These are phyloP conservation scores for Warburgia ugandensis DNA, from an alignment of 164 flowering plant genomes.

Conservation along the genomic window DNA sequence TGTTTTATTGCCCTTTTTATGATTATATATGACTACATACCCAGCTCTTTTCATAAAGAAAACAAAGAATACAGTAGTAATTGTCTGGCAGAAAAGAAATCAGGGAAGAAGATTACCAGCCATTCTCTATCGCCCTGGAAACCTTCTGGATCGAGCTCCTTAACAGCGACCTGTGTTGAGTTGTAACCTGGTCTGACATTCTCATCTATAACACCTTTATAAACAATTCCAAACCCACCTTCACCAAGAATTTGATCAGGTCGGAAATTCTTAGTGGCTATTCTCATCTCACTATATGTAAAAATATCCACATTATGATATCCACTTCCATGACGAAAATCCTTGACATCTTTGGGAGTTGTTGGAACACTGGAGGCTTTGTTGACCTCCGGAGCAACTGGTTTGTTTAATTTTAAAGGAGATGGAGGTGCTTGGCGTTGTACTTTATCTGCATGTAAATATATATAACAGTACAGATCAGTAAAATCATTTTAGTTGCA, in stretches of 20 bases:
- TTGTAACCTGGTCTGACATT: constrained; percentile 60
- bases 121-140: constrained; percentile 93
- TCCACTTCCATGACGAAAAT: constrained; percentile 58
- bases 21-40: background rate
- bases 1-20: no score
- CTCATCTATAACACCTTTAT: constrained; percentile 78
- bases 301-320: constrained; percentile 61
- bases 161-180: constrained; percentile 68
- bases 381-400: constrained; percentile 7
- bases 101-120: constrained; percentile 54
- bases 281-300: constrained; percentile 69
- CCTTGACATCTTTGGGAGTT: constrained; percentile 53
- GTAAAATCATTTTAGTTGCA: background rate
- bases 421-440: constrained; percentile 8
- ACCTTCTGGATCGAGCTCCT: constrained; percentile 79
- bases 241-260: constrained; percentile 83
- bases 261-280: constrained; percentile 80
- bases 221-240: constrained; percentile 96
- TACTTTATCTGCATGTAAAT: constrained; percentile 1
- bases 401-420: constrained; percentile 9
- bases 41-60: background rate
- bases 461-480: background rate
- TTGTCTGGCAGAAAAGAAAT: background rate
- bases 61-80: background rate
- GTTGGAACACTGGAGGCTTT: constrained; percentile 17